Evolutionary conservation across 768 basidiomycete genomes (phyloP), one percentile per base, ranked within the genome.

Genomic region (Austroboletus festivus): DNA sequence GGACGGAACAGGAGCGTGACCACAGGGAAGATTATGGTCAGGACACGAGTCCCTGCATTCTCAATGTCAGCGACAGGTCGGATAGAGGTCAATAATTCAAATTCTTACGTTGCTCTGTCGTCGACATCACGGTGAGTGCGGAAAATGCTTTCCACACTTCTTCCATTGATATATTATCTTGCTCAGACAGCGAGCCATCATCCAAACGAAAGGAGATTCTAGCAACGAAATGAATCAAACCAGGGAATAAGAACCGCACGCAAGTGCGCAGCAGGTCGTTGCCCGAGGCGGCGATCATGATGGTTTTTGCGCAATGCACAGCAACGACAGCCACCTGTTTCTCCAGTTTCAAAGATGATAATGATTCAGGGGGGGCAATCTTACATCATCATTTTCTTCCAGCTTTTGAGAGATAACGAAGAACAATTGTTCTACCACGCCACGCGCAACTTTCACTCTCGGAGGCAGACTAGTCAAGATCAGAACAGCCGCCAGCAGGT

Each of bases 121-220:
- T 63, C 0, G 85, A 70, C 0, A 80, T 72, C 0, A 69, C 55
- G 46, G 86, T 79, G 41, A 93, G 78, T 0, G 79, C 71, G 2
- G 83, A 71, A 49, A 96, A 83, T 10, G 89, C 82, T 65, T 85
- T 93, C 77, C 90, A 80, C 12, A 90, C 80, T 66, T 97, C 93
- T 7, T 80, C 81, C 2, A 89, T 71, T 2, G 83, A 85, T 13
- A 79, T 74, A 12, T 75, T 65, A 21, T 85, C 79, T n/a, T 71
- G 57, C 33, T 87, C 83, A 1, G 76, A 68, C 21, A 83, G 61
- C 1, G 72, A 70, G 7, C 74, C 76, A 38, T 87, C 84, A 47
- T 77, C 78, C n/a, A 81, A 71, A 13, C 72, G 67, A 1, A 81
- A 79, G 0, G 87, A 81, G 28, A 85, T 74, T 50, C 78, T 83